Conservation (phyloP, 2,329 filamentous ascomycete species). For the Neonectria hederae region DNA sequence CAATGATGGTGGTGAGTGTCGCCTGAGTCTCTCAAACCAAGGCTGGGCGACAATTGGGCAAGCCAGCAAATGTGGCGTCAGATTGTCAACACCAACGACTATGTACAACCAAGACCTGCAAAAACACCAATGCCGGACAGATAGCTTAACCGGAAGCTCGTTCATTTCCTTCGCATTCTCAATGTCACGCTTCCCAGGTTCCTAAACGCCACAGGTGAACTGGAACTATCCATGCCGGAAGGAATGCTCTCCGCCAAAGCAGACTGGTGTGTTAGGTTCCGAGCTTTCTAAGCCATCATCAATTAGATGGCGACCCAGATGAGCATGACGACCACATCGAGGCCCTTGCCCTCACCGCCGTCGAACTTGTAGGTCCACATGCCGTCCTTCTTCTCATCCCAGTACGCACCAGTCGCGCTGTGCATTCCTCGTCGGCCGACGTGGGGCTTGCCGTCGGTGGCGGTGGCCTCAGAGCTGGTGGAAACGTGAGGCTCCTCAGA, state of each 20-base stretch:
- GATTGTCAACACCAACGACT: conserved; percentile 35
- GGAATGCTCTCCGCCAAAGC: conserved; percentile 23
- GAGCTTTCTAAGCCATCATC: conserved; percentile 12
- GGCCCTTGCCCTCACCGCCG: conserved; percentile 70
- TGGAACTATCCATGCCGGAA: conserved; percentile 33
- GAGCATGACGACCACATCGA: conserved; percentile 76
- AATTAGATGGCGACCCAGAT: conserved; percentile 79
- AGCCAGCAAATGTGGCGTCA: conserved; percentile 30
- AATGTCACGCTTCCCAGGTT: conserved; percentile 41
- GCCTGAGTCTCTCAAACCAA: background rate
- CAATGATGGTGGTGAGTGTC: background rate
- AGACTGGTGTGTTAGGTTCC: conserved; percentile 16
- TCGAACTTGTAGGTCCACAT: conserved; percentile 93
- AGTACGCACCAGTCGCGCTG: conserved; percentile 84
- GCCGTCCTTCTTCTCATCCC: conserved; percentile 90
- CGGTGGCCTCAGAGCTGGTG: conserved; percentile 62
- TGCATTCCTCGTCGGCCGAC: conserved; percentile 91
- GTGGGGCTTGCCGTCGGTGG: conserved; percentile 73
- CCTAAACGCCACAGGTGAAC: conserved; percentile 43
- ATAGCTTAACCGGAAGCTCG: conserved; percentile 37
- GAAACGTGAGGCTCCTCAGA: conserved; percentile 63
- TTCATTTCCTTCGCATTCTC: conserved; percentile 38
- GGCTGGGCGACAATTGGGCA: conserved; percentile 16
- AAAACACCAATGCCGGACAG: conserved; percentile 34
- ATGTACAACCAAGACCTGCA: conserved; percentile 43